Percentiles rank a stretch among this genome's conserved stretches.
Conservation (phyloP, 352 stramenopile species). For the Vaucheria bursata region DNA sequence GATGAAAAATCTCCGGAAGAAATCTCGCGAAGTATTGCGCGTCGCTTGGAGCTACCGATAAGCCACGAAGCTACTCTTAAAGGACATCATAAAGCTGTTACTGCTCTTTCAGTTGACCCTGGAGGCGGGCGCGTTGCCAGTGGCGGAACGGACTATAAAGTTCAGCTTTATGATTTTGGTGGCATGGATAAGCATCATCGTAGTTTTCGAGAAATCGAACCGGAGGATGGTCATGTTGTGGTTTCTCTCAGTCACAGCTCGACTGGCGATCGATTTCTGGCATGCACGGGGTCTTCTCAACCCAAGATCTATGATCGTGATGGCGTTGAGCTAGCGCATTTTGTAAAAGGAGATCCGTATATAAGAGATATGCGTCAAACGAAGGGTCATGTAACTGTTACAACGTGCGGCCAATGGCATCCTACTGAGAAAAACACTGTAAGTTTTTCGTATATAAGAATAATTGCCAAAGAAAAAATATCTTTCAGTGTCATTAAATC, state of each 20-base stretch:
- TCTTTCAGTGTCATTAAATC: no score
- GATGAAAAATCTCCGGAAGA: slow-evolving; percentile 36
- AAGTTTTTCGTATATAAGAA: slow-evolving; percentile 5
- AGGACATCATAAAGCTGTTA: slow-evolving; percentile 52
- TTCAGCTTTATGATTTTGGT: slow-evolving; percentile 70
- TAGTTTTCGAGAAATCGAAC: slow-evolving; percentile 54
- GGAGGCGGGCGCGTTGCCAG: slow-evolving; percentile 61
- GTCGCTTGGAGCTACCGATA: slow-evolving; percentile 46
- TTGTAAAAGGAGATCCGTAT: slow-evolving; percentile 71
- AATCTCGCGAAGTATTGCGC: slow-evolving; percentile 24
- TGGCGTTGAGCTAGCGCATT: slow-evolving; percentile 53
- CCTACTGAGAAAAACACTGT: slow-evolving; percentile 56
- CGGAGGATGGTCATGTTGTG: slow-evolving; percentile 57
- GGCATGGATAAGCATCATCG: slow-evolving; percentile 59
- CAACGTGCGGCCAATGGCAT: slow-evolving; percentile 67
- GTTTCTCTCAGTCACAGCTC: slow-evolving; percentile 54
- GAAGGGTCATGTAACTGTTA: slow-evolving; percentile 61
- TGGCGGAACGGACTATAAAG: slow-evolving; percentile 58
- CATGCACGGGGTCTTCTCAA: slow-evolving; percentile 60
- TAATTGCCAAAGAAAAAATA: no score
- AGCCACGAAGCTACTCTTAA: slow-evolving; percentile 50
- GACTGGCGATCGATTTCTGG: slow-evolving; percentile 61
- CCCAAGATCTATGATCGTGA: slow-evolving; percentile 55
- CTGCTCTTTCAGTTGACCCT: slow-evolving; percentile 60
- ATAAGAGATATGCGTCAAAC: slow-evolving; percentile 63